Base-by-base conservation (phyloP, 2,329 filamentous ascomycete genomes). In the Aspergillus fumigatiaffinis region DNA sequence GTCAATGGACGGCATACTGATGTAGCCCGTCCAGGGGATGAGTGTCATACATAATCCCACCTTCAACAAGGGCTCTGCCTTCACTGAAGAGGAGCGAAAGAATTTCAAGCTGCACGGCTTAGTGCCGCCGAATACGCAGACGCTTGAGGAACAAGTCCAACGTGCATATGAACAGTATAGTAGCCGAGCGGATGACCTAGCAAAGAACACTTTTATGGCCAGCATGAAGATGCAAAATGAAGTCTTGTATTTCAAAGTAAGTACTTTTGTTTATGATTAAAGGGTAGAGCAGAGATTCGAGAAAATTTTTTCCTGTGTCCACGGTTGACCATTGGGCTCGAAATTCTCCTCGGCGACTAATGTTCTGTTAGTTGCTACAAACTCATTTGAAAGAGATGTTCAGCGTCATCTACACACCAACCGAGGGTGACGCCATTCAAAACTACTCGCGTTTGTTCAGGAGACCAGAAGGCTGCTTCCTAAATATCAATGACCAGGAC, bases 381-480 rank as follows among this genome's bases (percentile, higher is more conserved):
- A 85, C 89, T 4, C 87, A 96, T 66, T 76, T 96, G 21, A 87
- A 89, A 61, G 91, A 96, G 69, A 94, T 96, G 89, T 92, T 95
- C 68, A 86, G 87, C 44, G 79, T 96, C n/a, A 90, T 96, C 28
- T 96, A 96, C 69, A 96, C 92, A 0, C 92, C 92, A 0, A 96
- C 92, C 0, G 91, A 96, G 74, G 91, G 90, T 8, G 90, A 95
- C 44, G 92, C 92, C 0, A 96, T 96, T 52, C 85, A 90, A 63
- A 89, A 92, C 61, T 96, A 90, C 69, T 94, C 90, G 0, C 78
- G 87, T 0, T 72, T 94, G 0, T 96, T 96, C 67, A 79, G 92
- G 10, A 80, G 84, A 20, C 90, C 91, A 0, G 88, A 93, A 63
- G 92, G 92, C 0, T 91, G 90, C 65, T 95, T 91, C 63, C 73